Conservation (phyloP, 2,329 filamentous ascomycete species). For the Metarhizium brunneum region DNA sequence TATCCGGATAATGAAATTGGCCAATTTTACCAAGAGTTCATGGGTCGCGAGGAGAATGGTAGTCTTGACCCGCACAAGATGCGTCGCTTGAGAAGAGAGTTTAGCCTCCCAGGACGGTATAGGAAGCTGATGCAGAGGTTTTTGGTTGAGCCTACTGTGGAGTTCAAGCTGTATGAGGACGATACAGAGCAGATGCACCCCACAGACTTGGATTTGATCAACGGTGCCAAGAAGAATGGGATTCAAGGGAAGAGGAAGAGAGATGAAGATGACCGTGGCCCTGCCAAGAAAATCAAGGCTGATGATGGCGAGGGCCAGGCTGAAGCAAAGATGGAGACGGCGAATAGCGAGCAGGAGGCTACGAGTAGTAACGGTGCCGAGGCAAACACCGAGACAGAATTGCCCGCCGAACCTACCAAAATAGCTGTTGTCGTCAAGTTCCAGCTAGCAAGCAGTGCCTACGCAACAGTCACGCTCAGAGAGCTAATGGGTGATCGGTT, state of each 20-base stretch:
- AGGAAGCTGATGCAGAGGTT: slow-evolving; percentile 73
- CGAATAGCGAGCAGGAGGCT: neutral
- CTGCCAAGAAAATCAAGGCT: slow-evolving; percentile 5
- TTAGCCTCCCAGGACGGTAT: slow-evolving; percentile 82
- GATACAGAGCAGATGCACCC: slow-evolving; percentile 77
- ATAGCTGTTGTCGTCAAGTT: slow-evolving; percentile 66
- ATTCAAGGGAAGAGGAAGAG: slow-evolving; percentile 7
- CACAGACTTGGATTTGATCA: slow-evolving; percentile 71
- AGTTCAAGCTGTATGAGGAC: slow-evolving; percentile 60
- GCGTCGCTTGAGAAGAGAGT: slow-evolving; percentile 76
- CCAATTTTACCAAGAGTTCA: slow-evolving; percentile 78
- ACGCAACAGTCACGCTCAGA: slow-evolving; percentile 74
- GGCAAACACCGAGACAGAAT: slow-evolving; percentile 14
- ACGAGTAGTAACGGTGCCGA: slow-evolving; percentile 9
- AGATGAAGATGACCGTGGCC: slow-evolving; percentile 6
- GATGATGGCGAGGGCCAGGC: slow-evolving; percentile 2
- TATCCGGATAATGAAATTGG: slow-evolving; percentile 81
- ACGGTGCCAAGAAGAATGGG: slow-evolving; percentile 22
- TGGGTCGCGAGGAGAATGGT: slow-evolving; percentile 71
- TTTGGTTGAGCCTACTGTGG: slow-evolving; percentile 52
- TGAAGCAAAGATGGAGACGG: neutral
- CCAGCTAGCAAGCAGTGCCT: slow-evolving; percentile 69
- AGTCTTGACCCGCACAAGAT: slow-evolving; percentile 75
- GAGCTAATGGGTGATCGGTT: slow-evolving; percentile 56
- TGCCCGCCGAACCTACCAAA: slow-evolving; percentile 17